These are phyloP conservation scores for Aspergillus indologenus DNA, from an alignment of 495 filamentous ascomycete species.

Conservation along the genomic window DNA sequence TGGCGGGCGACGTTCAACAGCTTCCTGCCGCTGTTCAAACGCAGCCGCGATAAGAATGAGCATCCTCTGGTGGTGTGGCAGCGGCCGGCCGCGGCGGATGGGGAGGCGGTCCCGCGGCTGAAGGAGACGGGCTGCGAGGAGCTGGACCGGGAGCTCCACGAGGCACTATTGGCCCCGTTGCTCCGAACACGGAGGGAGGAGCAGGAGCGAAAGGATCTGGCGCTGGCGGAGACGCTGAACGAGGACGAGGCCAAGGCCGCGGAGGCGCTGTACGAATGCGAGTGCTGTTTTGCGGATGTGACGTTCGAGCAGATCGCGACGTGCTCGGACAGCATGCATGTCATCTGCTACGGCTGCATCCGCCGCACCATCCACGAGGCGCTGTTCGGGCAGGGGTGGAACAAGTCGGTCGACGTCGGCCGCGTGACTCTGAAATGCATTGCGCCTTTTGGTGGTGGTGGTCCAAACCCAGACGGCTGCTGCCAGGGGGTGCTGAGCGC, in stretches of 20 bases:
- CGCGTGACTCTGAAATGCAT: slow-evolving; percentile 75
- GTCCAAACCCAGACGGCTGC: too few species aligned
- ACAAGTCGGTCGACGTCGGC: slow-evolving; percentile 67
- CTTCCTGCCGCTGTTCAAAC: slow-evolving; percentile 66
- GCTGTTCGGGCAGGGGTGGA: slow-evolving; percentile 90
- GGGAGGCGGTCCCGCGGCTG: slow-evolving; percentile 54
- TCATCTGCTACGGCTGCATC: slow-evolving; percentile 85
- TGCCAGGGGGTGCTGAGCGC: slow-evolving; percentile 72
- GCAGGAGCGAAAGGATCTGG: slow-evolving; percentile 60
- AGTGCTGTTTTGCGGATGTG: slow-evolving; percentile 78
- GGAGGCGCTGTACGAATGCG: slow-evolving; percentile 77
- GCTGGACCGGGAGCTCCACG: slow-evolving; percentile 74
- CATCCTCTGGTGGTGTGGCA: slow-evolving; percentile 67
- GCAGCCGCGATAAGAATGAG: slow-evolving; percentile 55
- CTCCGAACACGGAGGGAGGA: slow-evolving; percentile 49
- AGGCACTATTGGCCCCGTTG: slow-evolving; percentile 63
- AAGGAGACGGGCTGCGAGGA: slow-evolving; percentile 72
- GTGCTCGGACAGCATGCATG: slow-evolving; percentile 68
- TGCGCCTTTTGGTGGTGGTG: slow-evolving; percentile 59
- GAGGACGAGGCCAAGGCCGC: slow-evolving; percentile 68
- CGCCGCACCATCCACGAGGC: slow-evolving; percentile 75
- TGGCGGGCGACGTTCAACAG: slow-evolving; percentile 82
- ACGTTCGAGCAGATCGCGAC: slow-evolving; percentile 79
- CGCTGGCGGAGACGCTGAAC: slow-evolving; percentile 66
- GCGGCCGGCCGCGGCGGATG: slow-evolving; percentile 30